Conservation (phyloP, 2,329 filamentous ascomycete genomes). For the Trichoderma sp. region DNA sequence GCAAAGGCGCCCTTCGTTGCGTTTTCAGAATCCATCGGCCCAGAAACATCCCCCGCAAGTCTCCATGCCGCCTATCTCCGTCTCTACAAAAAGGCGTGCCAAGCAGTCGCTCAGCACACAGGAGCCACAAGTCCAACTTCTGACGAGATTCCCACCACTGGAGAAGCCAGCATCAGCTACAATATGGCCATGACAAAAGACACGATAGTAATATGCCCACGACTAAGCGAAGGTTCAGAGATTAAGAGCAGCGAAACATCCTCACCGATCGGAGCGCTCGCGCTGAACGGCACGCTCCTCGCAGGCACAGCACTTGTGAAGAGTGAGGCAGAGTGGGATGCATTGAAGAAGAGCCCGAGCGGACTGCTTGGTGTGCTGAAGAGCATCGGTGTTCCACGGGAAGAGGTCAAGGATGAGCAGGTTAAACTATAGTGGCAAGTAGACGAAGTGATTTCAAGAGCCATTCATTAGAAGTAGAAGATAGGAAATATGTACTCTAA, state of each 20-base stretch:
- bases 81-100: constrained; percentile 46
- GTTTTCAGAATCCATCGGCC: constrained; percentile 40
- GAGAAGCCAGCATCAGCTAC: constrained; percentile 56
- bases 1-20: constrained; percentile 40
- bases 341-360: constrained; percentile 36
- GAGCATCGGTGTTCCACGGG: constrained; percentile 31
- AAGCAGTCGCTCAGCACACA: constrained; percentile 33
- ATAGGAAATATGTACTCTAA: not conserved
- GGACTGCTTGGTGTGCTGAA: constrained; percentile 26
- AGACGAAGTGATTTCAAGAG: not conserved
- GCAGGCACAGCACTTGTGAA: constrained; percentile 64
- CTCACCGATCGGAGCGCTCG: constrained; percentile 41
- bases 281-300: constrained; percentile 61
- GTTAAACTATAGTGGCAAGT: not conserved
- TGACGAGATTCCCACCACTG: constrained; percentile 30
- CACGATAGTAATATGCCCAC: constrained; percentile 53
- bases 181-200: constrained; percentile 58
- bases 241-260: constrained; percentile 30
- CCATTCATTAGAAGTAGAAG: not conserved
- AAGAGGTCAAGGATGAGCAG: not conserved
- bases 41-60: constrained; percentile 34
- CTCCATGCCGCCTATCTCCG: constrained; percentile 44
- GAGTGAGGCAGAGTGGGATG: constrained; percentile 55
- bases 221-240: constrained; percentile 48
- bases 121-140: constrained; percentile 4